Evolutionary conservation across 192 early-diverging fungal genomes (phyloP).

Genomic region (Spinellus fusiger): DNA sequence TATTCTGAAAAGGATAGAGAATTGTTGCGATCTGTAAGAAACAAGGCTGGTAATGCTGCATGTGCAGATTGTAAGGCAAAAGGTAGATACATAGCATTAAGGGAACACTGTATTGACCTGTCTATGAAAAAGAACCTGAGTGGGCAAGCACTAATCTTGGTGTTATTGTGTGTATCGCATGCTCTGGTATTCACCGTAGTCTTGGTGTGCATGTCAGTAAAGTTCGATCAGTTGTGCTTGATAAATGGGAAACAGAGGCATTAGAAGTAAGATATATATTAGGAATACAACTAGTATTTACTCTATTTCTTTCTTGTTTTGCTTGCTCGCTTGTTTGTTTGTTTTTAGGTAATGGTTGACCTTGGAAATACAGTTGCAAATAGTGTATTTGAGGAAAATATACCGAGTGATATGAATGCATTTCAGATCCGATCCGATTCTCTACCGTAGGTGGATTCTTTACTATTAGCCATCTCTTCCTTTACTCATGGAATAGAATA

Average conservation of each 20-base stretch:
- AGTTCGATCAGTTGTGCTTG: constrained; percentile 75
- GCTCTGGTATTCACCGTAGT: constrained; percentile 89
- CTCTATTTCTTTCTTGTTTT: background rate
- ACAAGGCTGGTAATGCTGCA: constrained; percentile 46
- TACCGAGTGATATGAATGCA: constrained; percentile 37
- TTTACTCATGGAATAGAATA: background rate
- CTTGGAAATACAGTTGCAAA: constrained; percentile 73
- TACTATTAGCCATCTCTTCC: background rate
- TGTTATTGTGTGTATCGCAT: constrained; percentile 77
- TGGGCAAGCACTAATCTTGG: constrained; percentile 87
- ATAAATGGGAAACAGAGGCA: constrained; percentile 80
- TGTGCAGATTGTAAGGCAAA: constrained; percentile 51
- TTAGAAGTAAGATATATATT: constrained; percentile 39
- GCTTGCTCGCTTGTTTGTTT: background rate
- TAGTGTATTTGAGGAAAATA: constrained; percentile 53
- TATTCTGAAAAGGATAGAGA: constrained; percentile 32
- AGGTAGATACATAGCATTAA: constrained; percentile 32
- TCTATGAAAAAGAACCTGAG: constrained; percentile 51
- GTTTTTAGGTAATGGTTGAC: constrained; percentile 59
- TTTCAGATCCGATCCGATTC: constrained; percentile 37
- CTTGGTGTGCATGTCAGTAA: constrained; percentile 86
- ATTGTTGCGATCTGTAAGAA: constrained; percentile 32
- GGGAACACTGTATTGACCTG: background rate
- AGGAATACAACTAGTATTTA: background rate
- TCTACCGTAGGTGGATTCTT: constrained; percentile 22